Percentiles rank a stretch among this genome's conserved stretches.
These are phyloP conservation scores for Fusarium brevicatenulatum DNA, from an alignment of 2,329 filamentous ascomycete genomes.

Conservation along the genomic window DNA sequence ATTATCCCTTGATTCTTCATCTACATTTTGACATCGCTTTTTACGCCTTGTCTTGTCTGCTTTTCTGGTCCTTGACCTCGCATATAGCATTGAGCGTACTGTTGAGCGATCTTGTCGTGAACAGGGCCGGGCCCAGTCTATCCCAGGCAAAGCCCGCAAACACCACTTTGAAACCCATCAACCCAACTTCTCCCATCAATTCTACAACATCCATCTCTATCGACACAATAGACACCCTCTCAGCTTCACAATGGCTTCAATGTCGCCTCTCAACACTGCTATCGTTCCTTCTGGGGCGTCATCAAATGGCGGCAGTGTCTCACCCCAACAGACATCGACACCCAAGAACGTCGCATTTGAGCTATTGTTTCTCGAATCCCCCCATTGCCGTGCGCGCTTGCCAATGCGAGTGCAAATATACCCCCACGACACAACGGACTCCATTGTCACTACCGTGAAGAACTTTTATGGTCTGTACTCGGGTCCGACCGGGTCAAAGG, in stretches of 20 bases:
- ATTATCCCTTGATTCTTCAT: slow-evolving; percentile 42
- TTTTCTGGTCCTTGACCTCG: slow-evolving; percentile 41
- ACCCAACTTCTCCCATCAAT: slow-evolving; percentile 30
- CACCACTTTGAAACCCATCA: slow-evolving; percentile 39
- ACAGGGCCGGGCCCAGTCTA: slow-evolving; percentile 41
- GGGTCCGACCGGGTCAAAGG: slow-evolving; percentile 72
- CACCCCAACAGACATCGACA: slow-evolving; percentile 58
- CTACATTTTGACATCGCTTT: slow-evolving; percentile 29
- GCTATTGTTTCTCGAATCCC: slow-evolving; percentile 74
- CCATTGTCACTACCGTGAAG: slow-evolving; percentile 97
- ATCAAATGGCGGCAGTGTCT: slow-evolving; percentile 56
- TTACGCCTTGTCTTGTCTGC: slow-evolving; percentile 27
- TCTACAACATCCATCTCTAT: slow-evolving; percentile 35
- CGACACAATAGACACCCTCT: slow-evolving; percentile 42
- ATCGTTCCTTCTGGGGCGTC: slow-evolving; percentile 49
- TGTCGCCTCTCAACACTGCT: slow-evolving; percentile 55
- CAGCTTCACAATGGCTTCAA: slow-evolving; percentile 56
- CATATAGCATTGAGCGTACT: slow-evolving; percentile 40
- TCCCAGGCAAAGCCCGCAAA: slow-evolving; percentile 50
- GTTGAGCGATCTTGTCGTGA: slow-evolving; percentile 45
- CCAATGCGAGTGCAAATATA: slow-evolving; percentile 93
- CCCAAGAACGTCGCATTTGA: slow-evolving; percentile 85
- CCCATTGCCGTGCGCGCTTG: slow-evolving; percentile 76
- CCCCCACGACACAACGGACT: slow-evolving; percentile 95
- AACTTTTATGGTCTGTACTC: slow-evolving; percentile 98